phyloP scores from a whole-genome alignment of 164 flowering plant genomes.

The Brasenia schreberi region DNA sequence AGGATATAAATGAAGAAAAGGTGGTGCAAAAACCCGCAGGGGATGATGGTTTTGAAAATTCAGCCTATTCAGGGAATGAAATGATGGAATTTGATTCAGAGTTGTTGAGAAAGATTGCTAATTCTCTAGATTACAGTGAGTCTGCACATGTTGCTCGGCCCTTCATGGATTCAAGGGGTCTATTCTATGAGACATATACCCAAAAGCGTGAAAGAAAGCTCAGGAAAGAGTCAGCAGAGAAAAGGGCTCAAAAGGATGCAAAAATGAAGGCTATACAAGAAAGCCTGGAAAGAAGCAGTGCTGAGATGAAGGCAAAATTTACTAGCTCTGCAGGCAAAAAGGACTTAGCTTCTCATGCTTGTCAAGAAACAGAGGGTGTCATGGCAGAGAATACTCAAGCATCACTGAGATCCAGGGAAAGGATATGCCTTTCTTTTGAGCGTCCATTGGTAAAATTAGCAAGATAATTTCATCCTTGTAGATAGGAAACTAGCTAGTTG shows the following conservation, averaged over 20 bases:
- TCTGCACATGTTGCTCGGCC: conserved; percentile 26
- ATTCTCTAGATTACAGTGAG: conserved; percentile 15
- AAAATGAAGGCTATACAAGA: conserved; percentile 84
- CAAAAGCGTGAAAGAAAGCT: conserved; percentile 83
- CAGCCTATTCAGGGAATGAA: background rate
- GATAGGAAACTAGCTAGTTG: too few species aligned
- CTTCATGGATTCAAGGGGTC: conserved; percentile 65
- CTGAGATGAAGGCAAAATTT: conserved; percentile 66
- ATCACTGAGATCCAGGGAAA: conserved; percentile 34
- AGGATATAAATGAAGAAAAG: conserved; percentile 21
- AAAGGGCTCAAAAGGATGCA: conserved; percentile 76
- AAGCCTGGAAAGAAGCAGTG: conserved; percentile 63
- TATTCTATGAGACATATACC: conserved; percentile 64
- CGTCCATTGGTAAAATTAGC: too few species aligned
- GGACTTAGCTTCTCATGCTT: conserved; percentile 35
- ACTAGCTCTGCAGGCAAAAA: conserved; percentile 19
- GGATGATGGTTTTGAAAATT: background rate
- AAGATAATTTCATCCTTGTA: too few species aligned
- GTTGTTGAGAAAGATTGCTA: conserved; percentile 21
- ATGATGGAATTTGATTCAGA: conserved; percentile 18
- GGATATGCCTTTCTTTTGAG: conserved; percentile 30
- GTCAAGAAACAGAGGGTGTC: conserved; percentile 54
- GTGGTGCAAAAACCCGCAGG: background rate
- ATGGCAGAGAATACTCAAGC: conserved; percentile 43
- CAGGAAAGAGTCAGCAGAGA: conserved; percentile 66